Evolutionary conservation across 208 protist genomes (phyloP).

Genomic region (Wallacemonas sp.): DNA sequence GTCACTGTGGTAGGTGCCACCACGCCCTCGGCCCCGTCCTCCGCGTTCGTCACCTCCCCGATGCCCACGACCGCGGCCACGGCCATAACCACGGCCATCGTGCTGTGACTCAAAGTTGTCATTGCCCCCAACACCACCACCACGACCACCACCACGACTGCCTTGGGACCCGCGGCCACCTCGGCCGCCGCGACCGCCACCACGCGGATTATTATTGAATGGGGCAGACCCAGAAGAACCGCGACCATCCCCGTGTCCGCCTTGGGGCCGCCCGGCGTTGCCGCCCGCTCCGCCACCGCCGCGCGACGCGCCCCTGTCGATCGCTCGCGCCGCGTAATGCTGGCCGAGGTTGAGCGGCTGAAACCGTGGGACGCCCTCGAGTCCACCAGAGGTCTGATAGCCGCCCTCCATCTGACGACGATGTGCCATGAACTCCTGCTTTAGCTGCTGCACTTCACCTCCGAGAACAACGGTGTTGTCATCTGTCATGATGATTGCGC

Average conservation of each 20-base stretch:
- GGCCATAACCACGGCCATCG: slow-evolving; percentile 12
- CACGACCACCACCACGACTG: slow-evolving; percentile 15
- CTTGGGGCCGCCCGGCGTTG: slow-evolving; percentile 3
- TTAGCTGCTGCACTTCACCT: slow-evolving; percentile 73
- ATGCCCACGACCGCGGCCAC: slow-evolving; percentile 11
- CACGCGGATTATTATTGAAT: too few relatives aligned
- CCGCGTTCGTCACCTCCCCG: slow-evolving; percentile 7
- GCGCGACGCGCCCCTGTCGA: not conserved
- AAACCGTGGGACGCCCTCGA: slow-evolving; percentile 72
- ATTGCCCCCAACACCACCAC: slow-evolving; percentile 8
- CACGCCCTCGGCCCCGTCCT: slow-evolving; percentile 5
- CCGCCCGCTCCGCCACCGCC: slow-evolving; percentile 9
- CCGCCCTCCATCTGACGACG: slow-evolving; percentile 47
- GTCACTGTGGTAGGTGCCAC: slow-evolving; percentile 3
- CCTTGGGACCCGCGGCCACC: slow-evolving; percentile 11
- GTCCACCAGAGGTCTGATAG: slow-evolving; percentile 51
- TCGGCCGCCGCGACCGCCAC: slow-evolving; percentile 13
- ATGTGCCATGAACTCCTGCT: slow-evolving; percentile 63
- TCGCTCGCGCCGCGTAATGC: slow-evolving; percentile 16
- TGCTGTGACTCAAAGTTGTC: not conserved
- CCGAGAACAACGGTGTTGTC: slow-evolving; percentile 52
- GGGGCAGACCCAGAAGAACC: too few relatives aligned
- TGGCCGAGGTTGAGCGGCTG: slow-evolving; percentile 53
- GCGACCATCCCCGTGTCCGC: slow-evolving; percentile 15
- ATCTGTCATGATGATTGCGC: slow-evolving; percentile 74